A percentile compares a stretch with the other conserved stretches of the same genome.
phyloP scores from a whole-genome alignment of 257 asterid species.

The Cruciata laevipes region DNA sequence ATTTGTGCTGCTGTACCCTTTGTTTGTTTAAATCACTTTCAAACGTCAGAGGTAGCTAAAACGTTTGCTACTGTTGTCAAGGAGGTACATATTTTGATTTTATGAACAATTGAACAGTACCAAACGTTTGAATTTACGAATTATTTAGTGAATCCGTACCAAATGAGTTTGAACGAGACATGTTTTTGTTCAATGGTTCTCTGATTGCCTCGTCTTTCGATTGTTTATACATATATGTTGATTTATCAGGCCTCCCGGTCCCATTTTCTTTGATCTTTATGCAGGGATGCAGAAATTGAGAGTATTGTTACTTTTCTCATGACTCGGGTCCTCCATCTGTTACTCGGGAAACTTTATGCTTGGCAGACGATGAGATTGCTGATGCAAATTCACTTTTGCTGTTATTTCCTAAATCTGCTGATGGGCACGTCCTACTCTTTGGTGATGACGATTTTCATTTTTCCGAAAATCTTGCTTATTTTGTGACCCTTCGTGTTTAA shows the following conservation, averaged over 20 bases:
- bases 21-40: constrained; percentile 50
- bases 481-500: constrained; percentile 44
- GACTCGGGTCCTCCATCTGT: constrained; percentile 37
- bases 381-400: constrained; percentile 40
- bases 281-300: constrained; percentile 92
- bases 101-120: too few species aligned
- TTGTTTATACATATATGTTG: too few species aligned
- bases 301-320: constrained; percentile 67
- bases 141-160: constrained; percentile 10
- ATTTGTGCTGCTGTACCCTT: constrained; percentile 60
- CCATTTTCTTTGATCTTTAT: constrained; percentile 15
- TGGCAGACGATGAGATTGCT: constrained; percentile 41
- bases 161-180: too few species aligned
- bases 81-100: constrained; percentile 52
- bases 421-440: constrained; percentile 48
- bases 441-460: constrained; percentile 67
- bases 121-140: too few species aligned
- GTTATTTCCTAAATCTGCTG: constrained; percentile 48
- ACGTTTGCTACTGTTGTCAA: constrained; percentile 51
- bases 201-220: too few species aligned
- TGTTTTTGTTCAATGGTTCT: too few species aligned
- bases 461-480: constrained; percentile 44
- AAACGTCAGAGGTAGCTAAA: constrained; percentile 41
- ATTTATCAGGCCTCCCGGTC: too few species aligned
- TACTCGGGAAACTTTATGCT: constrained; percentile 32